Evolutionary conservation across 768 basidiomycete genomes (phyloP).

Genomic region (Lyophyllum decastes): DNA sequence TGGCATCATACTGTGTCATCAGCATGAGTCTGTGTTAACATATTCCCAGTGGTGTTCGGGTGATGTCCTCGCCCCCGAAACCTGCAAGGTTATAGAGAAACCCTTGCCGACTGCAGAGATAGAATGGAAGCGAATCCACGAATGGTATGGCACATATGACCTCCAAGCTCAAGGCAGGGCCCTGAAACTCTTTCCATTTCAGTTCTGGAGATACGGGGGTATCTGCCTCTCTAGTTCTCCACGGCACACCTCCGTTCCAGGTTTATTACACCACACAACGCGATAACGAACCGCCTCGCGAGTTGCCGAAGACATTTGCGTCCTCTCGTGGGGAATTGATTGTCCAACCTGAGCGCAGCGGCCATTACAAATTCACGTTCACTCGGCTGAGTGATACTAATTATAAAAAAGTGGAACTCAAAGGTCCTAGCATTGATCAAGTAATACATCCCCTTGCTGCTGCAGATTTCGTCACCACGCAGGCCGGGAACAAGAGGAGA

Average conservation of each 20-base stretch:
- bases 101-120: constrained; percentile 84
- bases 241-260: constrained; percentile 87
- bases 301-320: constrained; percentile 60
- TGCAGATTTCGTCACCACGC: constrained; percentile 64
- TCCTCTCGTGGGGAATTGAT: constrained; percentile 80
- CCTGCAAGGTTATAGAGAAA: constrained; percentile 72
- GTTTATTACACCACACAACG: constrained; percentile 78
- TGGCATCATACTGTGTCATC: constrained; percentile 8
- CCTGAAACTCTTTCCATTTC: constrained; percentile 2
- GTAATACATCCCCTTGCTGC: constrained; percentile 87
- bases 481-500: constrained; percentile 45
- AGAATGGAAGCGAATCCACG: constrained; percentile 86
- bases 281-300: constrained; percentile 63
- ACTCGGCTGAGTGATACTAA: constrained; percentile 78
- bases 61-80: constrained; percentile 81
- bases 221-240: constrained; percentile 81
- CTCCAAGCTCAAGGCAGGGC: neutral
- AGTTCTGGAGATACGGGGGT: constrained; percentile 93
- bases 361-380: constrained; percentile 86
- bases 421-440: constrained; percentile 81
- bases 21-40: neutral
- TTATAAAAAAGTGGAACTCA: constrained; percentile 75
- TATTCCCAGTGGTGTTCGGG: constrained; percentile 69
- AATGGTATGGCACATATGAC: constrained; percentile 62
- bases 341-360: constrained; percentile 85